Percentiles rank a stretch among this genome's conserved stretches.
Evolutionary conservation across 306 rosid species (phyloP).

Genomic region (Cicer judaicum): DNA sequence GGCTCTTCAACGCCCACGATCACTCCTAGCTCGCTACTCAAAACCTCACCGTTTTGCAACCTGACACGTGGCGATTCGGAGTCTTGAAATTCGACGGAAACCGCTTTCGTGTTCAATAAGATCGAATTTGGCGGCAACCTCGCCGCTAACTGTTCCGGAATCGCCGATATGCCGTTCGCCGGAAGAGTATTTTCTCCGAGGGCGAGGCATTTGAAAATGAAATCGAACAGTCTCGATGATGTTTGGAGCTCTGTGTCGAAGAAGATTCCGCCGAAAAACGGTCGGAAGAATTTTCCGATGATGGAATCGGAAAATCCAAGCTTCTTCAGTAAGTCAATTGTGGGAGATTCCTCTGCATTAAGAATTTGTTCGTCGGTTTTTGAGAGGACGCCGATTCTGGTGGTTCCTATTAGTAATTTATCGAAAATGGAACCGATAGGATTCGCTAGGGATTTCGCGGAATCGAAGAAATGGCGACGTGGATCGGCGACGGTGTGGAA

Average conservation of each 20-base stretch:
- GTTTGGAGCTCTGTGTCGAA: slow-evolving; percentile 72
- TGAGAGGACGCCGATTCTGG: slow-evolving; percentile 56
- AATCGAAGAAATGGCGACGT: slow-evolving; percentile 66
- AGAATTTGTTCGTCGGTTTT: slow-evolving; percentile 65
- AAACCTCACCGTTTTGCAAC: slow-evolving; percentile 63
- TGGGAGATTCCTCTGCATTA: slow-evolving; percentile 55
- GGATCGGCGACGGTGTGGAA: slow-evolving; percentile 94
- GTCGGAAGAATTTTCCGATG: slow-evolving; percentile 68
- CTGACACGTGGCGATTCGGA: slow-evolving; percentile 54
- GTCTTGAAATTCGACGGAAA: slow-evolving; percentile 50
- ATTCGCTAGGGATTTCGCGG: slow-evolving; percentile 62
- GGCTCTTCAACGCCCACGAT: slow-evolving; percentile 83
- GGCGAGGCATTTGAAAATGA: slow-evolving; percentile 88
- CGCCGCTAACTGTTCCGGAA: slow-evolving; percentile 71
- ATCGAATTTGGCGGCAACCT: slow-evolving; percentile 63
- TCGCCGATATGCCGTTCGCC: slow-evolving; percentile 73
- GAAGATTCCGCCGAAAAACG: slow-evolving; percentile 86
- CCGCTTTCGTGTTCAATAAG: slow-evolving; percentile 58
- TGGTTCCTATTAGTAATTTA: slow-evolving; percentile 67
- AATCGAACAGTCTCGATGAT: slow-evolving; percentile 75
- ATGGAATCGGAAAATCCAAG: slow-evolving; percentile 77
- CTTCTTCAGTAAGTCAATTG: slow-evolving; percentile 55
- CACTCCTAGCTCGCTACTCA: slow-evolving; percentile 71
- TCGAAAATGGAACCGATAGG: slow-evolving; percentile 75
- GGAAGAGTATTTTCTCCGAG: slow-evolving; percentile 91